A percentile compares a stretch with the other conserved stretches of the same genome.
Conservation (phyloP, 257 asterid species). For the Penstemon newberryi region DNA sequence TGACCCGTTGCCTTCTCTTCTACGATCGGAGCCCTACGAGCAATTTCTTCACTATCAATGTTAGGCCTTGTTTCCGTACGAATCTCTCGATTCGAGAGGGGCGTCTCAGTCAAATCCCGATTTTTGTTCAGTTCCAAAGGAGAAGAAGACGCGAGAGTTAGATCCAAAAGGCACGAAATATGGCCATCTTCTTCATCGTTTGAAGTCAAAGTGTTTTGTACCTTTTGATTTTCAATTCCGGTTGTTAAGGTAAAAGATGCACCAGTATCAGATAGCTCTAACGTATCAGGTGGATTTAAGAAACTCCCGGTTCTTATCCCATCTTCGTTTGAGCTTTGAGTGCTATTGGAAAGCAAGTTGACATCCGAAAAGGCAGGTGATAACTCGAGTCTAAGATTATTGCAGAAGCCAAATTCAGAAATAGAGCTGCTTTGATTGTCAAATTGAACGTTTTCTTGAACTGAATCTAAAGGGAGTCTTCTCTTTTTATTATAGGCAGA, state of each 20-base stretch:
- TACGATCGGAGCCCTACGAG: constrained; percentile 10
- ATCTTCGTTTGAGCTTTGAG: constrained; percentile 81
- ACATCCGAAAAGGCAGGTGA: constrained; percentile 74
- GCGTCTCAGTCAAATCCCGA: constrained; percentile 34
- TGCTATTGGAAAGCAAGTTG: constrained; percentile 71
- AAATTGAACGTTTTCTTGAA: constrained; percentile 46
- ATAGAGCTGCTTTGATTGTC: constrained; percentile 56
- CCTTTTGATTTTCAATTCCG: constrained; percentile 44
- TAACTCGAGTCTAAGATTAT: constrained; percentile 76
- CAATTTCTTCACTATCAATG: constrained; percentile 29
- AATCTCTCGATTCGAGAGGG: constrained; percentile 39
- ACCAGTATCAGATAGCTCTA: constrained; percentile 85
- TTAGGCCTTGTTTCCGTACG: constrained; percentile 35
- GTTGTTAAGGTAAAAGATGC: constrained; percentile 54
- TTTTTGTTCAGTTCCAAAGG: constrained; percentile 49
- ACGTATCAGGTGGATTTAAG: constrained; percentile 46
- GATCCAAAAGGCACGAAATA: constrained; percentile 74
- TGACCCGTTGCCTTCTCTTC: constrained; percentile 28
- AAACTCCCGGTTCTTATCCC: constrained; percentile 51
- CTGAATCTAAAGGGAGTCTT: constrained; percentile 65
- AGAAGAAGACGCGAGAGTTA: constrained; percentile 79
- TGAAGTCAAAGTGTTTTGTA: constrained; percentile 41
- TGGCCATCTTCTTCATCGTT: constrained; percentile 58
- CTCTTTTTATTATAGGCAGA: constrained; percentile 80
- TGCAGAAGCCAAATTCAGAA: constrained; percentile 54